These are phyloP conservation scores for Fusarium sp. DNA, from an alignment of 2,329 filamentous ascomycete genomes.

Conservation along the genomic window DNA sequence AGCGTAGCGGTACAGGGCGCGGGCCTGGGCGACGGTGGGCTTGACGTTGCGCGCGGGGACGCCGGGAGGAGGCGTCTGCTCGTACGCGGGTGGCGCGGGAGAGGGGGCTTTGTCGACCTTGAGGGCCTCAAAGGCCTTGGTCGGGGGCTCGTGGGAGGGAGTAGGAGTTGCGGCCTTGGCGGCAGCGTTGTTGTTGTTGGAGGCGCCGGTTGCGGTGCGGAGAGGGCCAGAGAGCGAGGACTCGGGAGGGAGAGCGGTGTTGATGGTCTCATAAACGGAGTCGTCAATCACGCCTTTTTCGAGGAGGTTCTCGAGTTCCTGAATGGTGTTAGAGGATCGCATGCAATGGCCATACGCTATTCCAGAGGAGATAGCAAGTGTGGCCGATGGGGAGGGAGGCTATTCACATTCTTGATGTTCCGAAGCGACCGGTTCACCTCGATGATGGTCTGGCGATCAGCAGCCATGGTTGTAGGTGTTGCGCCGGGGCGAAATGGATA, in stretches of 20 bases:
- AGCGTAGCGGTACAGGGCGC: conserved; percentile 85
- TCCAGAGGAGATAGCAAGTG: not conserved
- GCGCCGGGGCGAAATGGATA: conserved; percentile 9
- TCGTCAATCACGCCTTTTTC: conserved; percentile 84
- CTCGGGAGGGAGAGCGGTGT: conserved; percentile 79
- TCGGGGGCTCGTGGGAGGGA: conserved; percentile 47
- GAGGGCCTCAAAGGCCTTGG: conserved; percentile 58
- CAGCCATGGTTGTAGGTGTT: conserved; percentile 52
- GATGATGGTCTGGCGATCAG: conserved; percentile 69
- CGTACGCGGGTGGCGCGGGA: conserved; percentile 64
- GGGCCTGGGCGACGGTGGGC: conserved; percentile 77
- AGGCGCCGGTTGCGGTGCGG: conserved; percentile 52
- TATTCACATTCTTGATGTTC: conserved; percentile 81
- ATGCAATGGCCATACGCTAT: not conserved
- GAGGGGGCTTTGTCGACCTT: conserved; percentile 48
- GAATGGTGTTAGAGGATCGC: conserved; percentile 16
- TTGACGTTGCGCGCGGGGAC: conserved; percentile 58
- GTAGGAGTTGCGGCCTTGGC: conserved; percentile 45
- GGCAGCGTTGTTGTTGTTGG: conserved; percentile 47
- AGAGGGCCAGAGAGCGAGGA: conserved; percentile 66
- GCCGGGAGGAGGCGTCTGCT: conserved; percentile 58
- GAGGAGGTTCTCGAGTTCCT: conserved; percentile 93
- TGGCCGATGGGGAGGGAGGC: not conserved
- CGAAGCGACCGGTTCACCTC: conserved; percentile 87
- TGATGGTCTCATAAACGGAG: conserved; percentile 79